Conservation (phyloP, 2,329 filamentous ascomycete genomes). For the Xylariales sp. region DNA sequence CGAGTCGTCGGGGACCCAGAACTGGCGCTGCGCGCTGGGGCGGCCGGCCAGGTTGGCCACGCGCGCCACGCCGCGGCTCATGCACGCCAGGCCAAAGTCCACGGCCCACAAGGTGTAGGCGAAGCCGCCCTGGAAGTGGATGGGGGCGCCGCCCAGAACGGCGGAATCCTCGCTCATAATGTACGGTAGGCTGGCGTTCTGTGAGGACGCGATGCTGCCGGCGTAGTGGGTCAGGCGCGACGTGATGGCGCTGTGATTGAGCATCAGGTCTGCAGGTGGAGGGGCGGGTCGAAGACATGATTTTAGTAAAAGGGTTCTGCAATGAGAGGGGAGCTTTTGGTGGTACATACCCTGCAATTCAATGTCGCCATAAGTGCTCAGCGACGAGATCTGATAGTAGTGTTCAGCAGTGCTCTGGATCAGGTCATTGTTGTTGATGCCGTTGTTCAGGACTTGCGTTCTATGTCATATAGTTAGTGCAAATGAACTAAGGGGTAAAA, state of each 20-base stretch:
- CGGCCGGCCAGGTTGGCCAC: constrained; percentile 12
- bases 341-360: constrained; percentile 6
- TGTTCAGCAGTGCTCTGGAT: constrained; percentile 8
- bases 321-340: too few species aligned
- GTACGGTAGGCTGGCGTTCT: constrained; percentile 3
- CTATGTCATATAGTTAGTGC: neutral
- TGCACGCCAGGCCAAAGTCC: constrained; percentile 24
- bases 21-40: constrained; percentile 10
- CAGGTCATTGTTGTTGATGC: constrained; percentile 5
- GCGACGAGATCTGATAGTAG: constrained; percentile 7
- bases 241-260: constrained; percentile 6
- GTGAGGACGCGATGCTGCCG: constrained; percentile 1
- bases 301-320: too few species aligned
- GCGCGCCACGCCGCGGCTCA: constrained; percentile 12
- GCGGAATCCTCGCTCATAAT: constrained; percentile 5
- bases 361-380: neutral
- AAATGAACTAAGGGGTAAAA: too few species aligned
- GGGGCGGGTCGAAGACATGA: too few species aligned
- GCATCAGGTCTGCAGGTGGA: constrained; percentile 1
- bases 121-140: constrained; percentile 22
- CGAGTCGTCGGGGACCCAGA: constrained; percentile 11
- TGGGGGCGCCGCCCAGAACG: neutral
- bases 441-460: constrained; percentile 1
- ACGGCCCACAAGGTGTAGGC: constrained; percentile 30
- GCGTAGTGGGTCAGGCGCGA: neutral